Evolutionary conservation across 768 basidiomycete genomes (phyloP).

Genomic region (Leccinellum rugosiceps): DNA sequence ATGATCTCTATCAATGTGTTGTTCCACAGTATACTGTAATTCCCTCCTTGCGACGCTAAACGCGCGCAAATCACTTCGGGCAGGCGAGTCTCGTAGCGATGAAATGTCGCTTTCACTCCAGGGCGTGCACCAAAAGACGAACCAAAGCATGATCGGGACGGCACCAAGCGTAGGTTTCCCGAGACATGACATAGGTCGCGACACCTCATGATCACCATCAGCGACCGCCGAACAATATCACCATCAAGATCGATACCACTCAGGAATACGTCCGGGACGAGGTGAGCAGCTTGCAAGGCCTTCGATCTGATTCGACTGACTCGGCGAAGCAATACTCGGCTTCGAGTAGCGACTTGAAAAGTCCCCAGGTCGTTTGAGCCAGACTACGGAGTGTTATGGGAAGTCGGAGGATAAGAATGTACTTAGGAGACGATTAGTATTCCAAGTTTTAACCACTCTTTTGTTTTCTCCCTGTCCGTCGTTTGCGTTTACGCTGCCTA

Average conservation of each 20-base stretch:
- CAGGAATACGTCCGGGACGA: slow-evolving; percentile 51
- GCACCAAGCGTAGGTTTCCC: slow-evolving; percentile 9
- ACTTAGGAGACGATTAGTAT: neutral
- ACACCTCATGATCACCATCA: slow-evolving; percentile 5
- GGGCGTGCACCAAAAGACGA: slow-evolving; percentile 25
- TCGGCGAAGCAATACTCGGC: slow-evolving; percentile 21
- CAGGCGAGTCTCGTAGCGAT: slow-evolving; percentile 17
- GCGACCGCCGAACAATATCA: slow-evolving; percentile 47
- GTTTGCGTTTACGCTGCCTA: neutral
- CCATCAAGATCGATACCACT: slow-evolving; percentile 66
- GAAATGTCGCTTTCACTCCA: slow-evolving; percentile 33
- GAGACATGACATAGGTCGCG: neutral
- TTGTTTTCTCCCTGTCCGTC: neutral
- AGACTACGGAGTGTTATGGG: neutral
- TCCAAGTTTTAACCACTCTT: slow-evolving; percentile 2
- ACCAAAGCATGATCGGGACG: slow-evolving; percentile 7
- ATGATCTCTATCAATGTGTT: neutral
- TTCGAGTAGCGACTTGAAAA: slow-evolving; percentile 14
- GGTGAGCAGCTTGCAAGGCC: slow-evolving; percentile 12
- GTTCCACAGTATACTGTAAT: slow-evolving; percentile 51
- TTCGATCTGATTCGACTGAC: neutral
- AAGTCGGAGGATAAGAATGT: neutral
- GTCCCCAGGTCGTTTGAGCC: slow-evolving; percentile 19
- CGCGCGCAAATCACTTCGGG: slow-evolving; percentile 49
- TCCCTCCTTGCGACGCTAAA: slow-evolving; percentile 61